phyloP scores from a whole-genome alignment of 1,284 basidiomycete species.

The Pseudomicrostroma phylloplanum region DNA sequence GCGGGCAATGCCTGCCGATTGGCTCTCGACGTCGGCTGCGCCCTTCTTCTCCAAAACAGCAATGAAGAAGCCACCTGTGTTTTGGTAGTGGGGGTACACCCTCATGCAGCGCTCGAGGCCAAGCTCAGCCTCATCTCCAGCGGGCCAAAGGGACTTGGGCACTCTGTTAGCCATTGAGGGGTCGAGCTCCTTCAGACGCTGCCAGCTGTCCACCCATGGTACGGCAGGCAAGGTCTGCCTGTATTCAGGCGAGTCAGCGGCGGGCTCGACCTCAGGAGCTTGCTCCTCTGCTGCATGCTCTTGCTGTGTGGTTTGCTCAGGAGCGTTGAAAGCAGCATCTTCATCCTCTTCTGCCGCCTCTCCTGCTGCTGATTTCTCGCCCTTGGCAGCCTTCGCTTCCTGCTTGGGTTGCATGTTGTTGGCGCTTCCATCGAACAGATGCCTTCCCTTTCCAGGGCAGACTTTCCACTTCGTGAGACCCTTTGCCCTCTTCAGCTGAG shows the following conservation, averaged over 20 bases:
- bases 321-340: neutral
- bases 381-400: constrained; percentile 18
- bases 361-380: constrained; percentile 21
- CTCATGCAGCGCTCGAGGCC: constrained; percentile 43
- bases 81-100: constrained; percentile 82
- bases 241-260: constrained; percentile 27
- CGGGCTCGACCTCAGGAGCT: constrained; percentile 14
- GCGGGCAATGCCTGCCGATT: constrained; percentile 44
- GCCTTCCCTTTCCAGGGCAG: constrained; percentile 36
- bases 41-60: constrained; percentile 67
- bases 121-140: constrained; percentile 42
- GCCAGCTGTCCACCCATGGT: constrained; percentile 43
- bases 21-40: constrained; percentile 29
- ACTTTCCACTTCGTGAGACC: constrained; percentile 47
- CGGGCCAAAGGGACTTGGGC: constrained; percentile 42
- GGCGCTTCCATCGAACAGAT: constrained; percentile 21
- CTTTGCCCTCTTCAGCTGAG: constrained; percentile 63
- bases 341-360: constrained; percentile 23
- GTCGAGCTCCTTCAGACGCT: constrained; percentile 37
- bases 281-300: constrained; percentile 11
- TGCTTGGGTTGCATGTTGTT: constrained; percentile 21
- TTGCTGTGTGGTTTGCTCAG: neutral
- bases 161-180: constrained; percentile 33
- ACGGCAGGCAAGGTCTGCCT: constrained; percentile 32
- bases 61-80: constrained; percentile 96